phyloP scores from a whole-genome alignment of 2,329 filamentous ascomycete species.

The Ilyonectria robusta region DNA sequence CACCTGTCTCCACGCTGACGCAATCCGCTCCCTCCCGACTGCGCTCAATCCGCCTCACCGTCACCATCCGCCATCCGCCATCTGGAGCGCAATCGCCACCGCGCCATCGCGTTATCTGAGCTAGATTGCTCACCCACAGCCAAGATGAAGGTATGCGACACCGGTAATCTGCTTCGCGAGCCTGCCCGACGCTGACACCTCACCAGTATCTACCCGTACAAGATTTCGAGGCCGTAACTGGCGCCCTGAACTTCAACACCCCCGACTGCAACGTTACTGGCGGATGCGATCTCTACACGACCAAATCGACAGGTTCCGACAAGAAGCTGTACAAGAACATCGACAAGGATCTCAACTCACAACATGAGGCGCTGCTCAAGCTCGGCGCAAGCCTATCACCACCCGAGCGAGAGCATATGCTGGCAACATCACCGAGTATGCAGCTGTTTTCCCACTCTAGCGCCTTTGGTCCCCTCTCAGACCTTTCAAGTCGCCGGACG shows the following conservation, averaged over 20 bases:
- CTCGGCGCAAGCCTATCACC: conserved; percentile 91
- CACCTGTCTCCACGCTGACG: conserved; percentile 50
- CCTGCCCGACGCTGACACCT: conserved; percentile 37
- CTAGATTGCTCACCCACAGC: conserved; percentile 20
- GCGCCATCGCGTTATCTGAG: conserved; percentile 15
- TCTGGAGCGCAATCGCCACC: conserved; percentile 26
- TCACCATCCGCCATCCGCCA: conserved; percentile 19
- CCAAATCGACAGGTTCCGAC: conserved; percentile 93
- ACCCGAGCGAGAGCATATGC: conserved; percentile 80
- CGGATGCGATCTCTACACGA: conserved; percentile 96
- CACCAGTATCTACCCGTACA: conserved; percentile 88
- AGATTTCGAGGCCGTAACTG: conserved; percentile 92
- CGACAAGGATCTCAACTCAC: conserved; percentile 89
- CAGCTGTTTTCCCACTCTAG: conserved; percentile 82
- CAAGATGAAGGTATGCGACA: conserved; percentile 57
- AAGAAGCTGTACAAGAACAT: conserved; percentile 99
- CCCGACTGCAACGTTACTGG: conserved; percentile 93
- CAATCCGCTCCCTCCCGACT: conserved; percentile 43
- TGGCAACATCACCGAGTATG: conserved; percentile 73
- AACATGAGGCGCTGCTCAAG: conserved; percentile 89
- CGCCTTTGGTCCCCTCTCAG: conserved; percentile 91
- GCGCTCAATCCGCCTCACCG: conserved; percentile 36
- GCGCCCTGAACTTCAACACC: conserved; percentile 95
- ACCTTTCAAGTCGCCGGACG: conserved; percentile 89
- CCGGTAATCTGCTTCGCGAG: conserved; percentile 1